A percentile compares a stretch with the other conserved stretches of the same genome.
Evolutionary conservation across 805 yeast species (phyloP).

Genomic region (Grigorovia transvaalensis): DNA sequence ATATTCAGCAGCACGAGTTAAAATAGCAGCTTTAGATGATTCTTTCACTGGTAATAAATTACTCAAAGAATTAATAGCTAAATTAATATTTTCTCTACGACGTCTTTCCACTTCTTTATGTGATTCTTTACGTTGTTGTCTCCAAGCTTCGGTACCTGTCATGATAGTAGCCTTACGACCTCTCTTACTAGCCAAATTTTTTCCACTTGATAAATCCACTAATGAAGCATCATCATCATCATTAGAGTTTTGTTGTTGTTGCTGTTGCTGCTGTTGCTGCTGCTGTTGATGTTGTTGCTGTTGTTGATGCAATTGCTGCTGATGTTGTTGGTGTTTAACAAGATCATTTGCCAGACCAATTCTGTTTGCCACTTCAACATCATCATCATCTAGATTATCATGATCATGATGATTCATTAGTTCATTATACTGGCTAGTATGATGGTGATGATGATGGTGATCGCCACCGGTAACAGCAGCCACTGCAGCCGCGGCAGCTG

Average conservation of each 20-base stretch:
- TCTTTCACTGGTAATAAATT: constrained; percentile 72
- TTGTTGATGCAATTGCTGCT: not conserved
- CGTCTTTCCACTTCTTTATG: constrained; percentile 95
- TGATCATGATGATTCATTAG: constrained; percentile 1
- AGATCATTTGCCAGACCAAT: not conserved
- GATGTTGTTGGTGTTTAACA: not conserved
- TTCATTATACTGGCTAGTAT: constrained; percentile 1
- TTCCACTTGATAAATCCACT: constrained; percentile 1
- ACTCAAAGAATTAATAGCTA: constrained; percentile 75
- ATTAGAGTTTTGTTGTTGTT: constrained; percentile 3
- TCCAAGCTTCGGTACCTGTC: constrained; percentile 26
- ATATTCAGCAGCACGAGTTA: constrained; percentile 81
- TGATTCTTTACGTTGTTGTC: constrained; percentile 62
- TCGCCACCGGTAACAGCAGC: constrained; percentile 1
- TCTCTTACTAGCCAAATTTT: constrained; percentile 11
- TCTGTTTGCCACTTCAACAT: constrained; percentile 1
- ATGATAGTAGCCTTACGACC: constrained; percentile 23
- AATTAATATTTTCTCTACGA: constrained; percentile 78
- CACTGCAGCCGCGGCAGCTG: constrained; percentile 3
- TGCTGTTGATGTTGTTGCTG: not conserved
- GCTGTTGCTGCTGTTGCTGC: not conserved
- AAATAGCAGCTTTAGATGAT: constrained; percentile 75
- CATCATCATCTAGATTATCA: constrained; percentile 3
- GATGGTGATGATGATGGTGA: constrained; percentile 1
- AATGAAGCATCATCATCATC: constrained; percentile 4